These are phyloP conservation scores for Paxillus ammoniavirescens DNA, from an alignment of 768 basidiomycete genomes.

Conservation along the genomic window DNA sequence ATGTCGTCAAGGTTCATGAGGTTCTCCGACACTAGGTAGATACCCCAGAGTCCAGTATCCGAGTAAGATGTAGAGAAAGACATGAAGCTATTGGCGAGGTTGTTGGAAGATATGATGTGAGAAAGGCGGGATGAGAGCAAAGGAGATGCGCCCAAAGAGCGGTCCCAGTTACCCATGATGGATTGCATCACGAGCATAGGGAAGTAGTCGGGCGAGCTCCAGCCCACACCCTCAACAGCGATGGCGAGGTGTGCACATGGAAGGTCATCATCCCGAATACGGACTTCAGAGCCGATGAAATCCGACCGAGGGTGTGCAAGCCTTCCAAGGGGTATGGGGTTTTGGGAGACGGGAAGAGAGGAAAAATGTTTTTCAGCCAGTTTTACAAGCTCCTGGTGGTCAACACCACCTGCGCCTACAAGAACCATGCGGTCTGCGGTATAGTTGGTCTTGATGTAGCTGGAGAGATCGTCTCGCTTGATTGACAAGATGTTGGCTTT, in stretches of 20 bases:
- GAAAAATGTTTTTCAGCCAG: constrained; percentile 95
- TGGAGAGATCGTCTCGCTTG: constrained; percentile 80
- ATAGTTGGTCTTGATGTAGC: constrained; percentile 97
- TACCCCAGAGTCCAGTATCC: constrained; percentile 98
- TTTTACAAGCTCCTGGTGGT: constrained; percentile 89
- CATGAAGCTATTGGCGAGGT: constrained; percentile 99
- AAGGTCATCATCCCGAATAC: constrained; percentile 89
- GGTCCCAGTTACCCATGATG: constrained; percentile 99
- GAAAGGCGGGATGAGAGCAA: constrained; percentile 89
- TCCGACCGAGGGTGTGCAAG: constrained; percentile 70
- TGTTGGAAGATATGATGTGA: constrained; percentile 86
- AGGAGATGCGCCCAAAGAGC: constrained; percentile 87
- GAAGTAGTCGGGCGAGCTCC: constrained; percentile 97
- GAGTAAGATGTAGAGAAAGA: constrained; percentile 98
- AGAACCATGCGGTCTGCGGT: constrained; percentile 99
- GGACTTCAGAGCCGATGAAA: constrained; percentile 94
- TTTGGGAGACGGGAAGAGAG: constrained; percentile 71
- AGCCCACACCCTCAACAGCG: constrained; percentile 96
- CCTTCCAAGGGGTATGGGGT: constrained; percentile 63
- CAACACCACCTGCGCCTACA: constrained; percentile 93
- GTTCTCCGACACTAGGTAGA: constrained; percentile 97
- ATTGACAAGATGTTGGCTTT: constrained; percentile 96
- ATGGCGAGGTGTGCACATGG: constrained; percentile 92
- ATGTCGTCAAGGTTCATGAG: constrained; percentile 90
- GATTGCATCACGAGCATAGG: constrained; percentile 96